Evolutionary conservation across 768 basidiomycete species (phyloP), one percentile per base, ranked within the genome.

Genomic region (Rhodotorula graminis): DNA sequence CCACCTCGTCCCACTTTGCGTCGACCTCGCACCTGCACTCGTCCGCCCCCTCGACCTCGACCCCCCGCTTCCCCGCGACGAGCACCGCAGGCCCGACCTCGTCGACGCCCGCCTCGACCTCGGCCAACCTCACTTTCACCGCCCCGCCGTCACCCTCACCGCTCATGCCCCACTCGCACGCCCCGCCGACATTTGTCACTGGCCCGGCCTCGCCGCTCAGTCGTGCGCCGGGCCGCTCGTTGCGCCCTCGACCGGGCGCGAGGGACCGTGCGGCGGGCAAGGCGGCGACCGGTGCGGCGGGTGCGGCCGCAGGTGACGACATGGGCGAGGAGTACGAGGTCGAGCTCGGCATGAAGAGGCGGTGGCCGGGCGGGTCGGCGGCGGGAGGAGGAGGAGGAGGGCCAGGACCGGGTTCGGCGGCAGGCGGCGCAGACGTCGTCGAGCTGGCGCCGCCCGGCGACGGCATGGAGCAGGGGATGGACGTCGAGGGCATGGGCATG

Each of bases 401-500:
- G 7, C 11, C 16, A 33, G 46, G 14, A 9, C 11, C 16, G 29
- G 18, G 46, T 21, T 6, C 8, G 5, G 16, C 14, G 33, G 8
- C 8, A 2, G 52, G 33, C 3, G 33, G 37, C 40, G 64, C 25
- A 5, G 64, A 47, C 25, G 60, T 49, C 33, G 65, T 57, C 25
- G 65, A 71, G 49, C 31, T 44, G 25, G 29, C 52, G 61, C 23
- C 19, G 5, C 50, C 19, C 5, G 12, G 16, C n/a, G n/a, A 53
- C 16, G 12, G 19, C 42, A 27, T 11, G 15, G 73, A 12, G n/a
- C 64, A 50, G 2, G 61, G 64, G 58, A 72, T 72, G 74, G 74
- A 76, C 29, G n/a, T 65, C n/a, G 70, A 71, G 53, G 23, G 47
- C 33, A 31, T 55, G 64, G 61, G 50, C 55, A 70, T 76, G 68